phyloP scores from a whole-genome alignment of 1,284 basidiomycete genomes.

The Rhodotorula sp. region DNA sequence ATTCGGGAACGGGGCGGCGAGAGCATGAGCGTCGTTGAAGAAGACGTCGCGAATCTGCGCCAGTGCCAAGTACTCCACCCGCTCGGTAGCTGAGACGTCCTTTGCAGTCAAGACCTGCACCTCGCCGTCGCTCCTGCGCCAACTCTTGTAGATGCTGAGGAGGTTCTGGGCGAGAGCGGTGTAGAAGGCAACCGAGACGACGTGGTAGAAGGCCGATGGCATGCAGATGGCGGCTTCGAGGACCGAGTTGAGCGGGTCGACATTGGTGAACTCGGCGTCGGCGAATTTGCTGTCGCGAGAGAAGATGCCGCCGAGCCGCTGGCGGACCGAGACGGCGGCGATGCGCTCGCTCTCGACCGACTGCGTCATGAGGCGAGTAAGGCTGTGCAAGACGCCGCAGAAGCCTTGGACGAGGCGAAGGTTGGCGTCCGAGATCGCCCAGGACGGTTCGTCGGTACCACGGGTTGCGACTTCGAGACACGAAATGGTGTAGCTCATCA shows the following conservation, averaged over 20 bases:
- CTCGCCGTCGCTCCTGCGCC: not conserved
- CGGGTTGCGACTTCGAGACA: constrained; percentile 77
- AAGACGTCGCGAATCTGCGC: not conserved
- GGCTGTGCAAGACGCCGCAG: constrained; percentile 64
- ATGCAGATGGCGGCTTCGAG: constrained; percentile 83
- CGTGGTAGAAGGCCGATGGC: constrained; percentile 79
- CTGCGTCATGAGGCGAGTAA: constrained; percentile 45
- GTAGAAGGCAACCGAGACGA: constrained; percentile 81
- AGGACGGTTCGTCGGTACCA: constrained; percentile 58
- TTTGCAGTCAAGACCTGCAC: not conserved
- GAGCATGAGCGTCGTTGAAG: not conserved
- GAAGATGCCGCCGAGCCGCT: constrained; percentile 66
- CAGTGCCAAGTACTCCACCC: not conserved
- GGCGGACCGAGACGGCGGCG: constrained; percentile 53
- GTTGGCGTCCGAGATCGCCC: constrained; percentile 76
- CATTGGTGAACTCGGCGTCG: constrained; percentile 59
- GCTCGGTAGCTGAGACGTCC: not conserved
- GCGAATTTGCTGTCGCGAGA: constrained; percentile 51
- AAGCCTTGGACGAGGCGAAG: constrained; percentile 72
- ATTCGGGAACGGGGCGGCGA: constrained; percentile 7
- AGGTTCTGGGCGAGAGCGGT: constrained; percentile 79
- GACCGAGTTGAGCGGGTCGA: constrained; percentile 82
- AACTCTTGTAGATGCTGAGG: constrained; percentile 59
- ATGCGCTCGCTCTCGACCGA: constrained; percentile 6
- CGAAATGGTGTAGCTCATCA: constrained; percentile 82